Percentiles rank a stretch among this genome's conserved stretches.
Evolutionary conservation across 306 rosid species (phyloP).

Genomic region (Quercus parvula): DNA sequence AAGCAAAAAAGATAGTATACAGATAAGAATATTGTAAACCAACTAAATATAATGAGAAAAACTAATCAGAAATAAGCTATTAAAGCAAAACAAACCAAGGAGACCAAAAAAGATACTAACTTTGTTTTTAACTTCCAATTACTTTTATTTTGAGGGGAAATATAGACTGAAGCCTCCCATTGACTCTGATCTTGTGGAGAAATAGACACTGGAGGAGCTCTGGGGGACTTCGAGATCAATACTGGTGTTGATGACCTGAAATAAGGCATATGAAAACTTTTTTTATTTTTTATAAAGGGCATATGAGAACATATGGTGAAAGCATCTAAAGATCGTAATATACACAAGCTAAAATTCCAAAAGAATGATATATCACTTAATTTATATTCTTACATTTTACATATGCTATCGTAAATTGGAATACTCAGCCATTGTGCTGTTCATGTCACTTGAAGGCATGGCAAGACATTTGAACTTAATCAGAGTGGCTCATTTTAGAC

Average conservation of each 20-base stretch:
- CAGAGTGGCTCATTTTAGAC: neutral
- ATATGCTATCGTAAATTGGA: constrained; percentile 13
- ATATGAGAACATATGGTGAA: constrained; percentile 8
- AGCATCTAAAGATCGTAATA: neutral
- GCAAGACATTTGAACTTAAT: neutral
- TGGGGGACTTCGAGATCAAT: constrained; percentile 41
- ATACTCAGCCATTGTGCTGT: neutral
- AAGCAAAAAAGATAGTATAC: neutral
- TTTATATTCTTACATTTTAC: constrained; percentile 6
- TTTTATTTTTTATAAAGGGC: neutral
- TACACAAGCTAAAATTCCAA: constrained; percentile 1
- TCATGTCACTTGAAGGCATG: neutral
- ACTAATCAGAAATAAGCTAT: neutral
- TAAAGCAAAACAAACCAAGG: constrained; percentile 14
- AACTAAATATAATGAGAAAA: neutral
- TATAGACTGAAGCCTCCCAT: constrained; percentile 36
- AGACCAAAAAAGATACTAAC: constrained; percentile 53
- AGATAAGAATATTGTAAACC: neutral
- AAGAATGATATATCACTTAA: constrained; percentile 4
- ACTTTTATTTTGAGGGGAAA: constrained; percentile 51
- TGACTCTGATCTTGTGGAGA: constrained; percentile 52
- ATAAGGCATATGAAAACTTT: constrained; percentile 12
- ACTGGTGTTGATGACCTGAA: constrained; percentile 56
- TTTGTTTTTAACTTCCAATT: constrained; percentile 61
- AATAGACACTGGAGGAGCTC: constrained; percentile 38